Percentiles rank a stretch among this genome's conserved stretches.
Evolutionary conservation across 768 basidiomycete genomes (phyloP).

Genomic region (Russula foetens): DNA sequence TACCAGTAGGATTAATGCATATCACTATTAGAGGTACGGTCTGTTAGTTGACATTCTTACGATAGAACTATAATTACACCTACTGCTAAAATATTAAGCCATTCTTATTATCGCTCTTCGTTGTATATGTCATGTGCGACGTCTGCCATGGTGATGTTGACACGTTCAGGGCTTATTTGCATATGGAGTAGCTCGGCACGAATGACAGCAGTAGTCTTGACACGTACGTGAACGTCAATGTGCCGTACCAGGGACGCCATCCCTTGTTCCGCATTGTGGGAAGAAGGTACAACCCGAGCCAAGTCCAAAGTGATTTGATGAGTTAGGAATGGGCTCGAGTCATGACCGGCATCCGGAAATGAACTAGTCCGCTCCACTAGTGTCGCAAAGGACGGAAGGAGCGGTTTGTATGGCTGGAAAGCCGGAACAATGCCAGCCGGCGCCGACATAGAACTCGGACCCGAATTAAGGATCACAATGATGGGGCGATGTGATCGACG

Average conservation of each 20-base stretch:
- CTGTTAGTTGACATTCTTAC: constrained; percentile 8
- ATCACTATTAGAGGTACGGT: background rate
- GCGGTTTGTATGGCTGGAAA: constrained; percentile 40
- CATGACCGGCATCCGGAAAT: background rate
- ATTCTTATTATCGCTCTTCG: background rate
- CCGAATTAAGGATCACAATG: constrained; percentile 58
- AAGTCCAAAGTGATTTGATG: constrained; percentile 18
- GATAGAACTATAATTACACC: background rate
- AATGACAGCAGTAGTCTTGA: constrained; percentile 5
- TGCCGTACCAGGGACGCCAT: background rate
- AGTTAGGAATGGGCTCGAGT: background rate
- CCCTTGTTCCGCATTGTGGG: background rate
- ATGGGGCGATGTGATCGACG: constrained; percentile 43
- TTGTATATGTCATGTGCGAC: background rate
- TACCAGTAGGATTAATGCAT: constrained; percentile 5
- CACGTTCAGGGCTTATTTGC: constrained; percentile 7
- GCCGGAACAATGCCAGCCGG: constrained; percentile 12
- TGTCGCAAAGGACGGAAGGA: constrained; percentile 37
- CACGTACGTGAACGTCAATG: constrained; percentile 2
- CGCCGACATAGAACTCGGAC: constrained; percentile 29
- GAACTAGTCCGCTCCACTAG: background rate
- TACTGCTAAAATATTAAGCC: background rate
- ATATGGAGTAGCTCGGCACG: constrained; percentile 9
- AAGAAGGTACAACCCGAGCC: background rate
- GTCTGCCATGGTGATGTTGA: background rate